A percentile compares a stretch with the other conserved stretches of the same genome.
Evolutionary conservation across 768 basidiomycete species (phyloP).

Genomic region (Filobasidium wieringae): DNA sequence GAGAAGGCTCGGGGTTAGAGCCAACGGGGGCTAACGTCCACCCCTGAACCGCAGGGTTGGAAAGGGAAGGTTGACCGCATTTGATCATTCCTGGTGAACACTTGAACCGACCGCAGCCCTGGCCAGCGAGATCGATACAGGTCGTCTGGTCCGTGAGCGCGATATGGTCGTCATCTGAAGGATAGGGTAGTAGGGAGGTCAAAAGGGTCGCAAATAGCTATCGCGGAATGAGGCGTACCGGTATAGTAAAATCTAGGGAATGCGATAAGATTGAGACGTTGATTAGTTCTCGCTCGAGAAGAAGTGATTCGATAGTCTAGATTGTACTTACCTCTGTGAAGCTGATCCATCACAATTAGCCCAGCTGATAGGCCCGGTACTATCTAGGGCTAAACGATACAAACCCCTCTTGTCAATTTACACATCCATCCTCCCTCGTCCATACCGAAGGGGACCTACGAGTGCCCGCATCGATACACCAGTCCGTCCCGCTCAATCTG

Average conservation of each 20-base stretch:
- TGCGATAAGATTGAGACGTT: too few relatives aligned
- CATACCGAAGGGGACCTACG: background rate
- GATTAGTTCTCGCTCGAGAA: too few relatives aligned
- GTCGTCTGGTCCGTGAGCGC: background rate
- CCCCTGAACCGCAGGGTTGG: too few relatives aligned
- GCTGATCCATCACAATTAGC: background rate
- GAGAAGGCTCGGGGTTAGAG: too few relatives aligned
- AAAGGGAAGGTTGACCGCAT: too few relatives aligned
- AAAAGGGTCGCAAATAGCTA: too few relatives aligned
- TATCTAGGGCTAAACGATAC: background rate
- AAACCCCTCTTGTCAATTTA: too few relatives aligned
- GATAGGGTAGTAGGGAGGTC: background rate
- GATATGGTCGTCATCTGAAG: background rate
- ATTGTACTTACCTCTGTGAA: background rate
- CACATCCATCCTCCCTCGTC: background rate
- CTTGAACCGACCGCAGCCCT: background rate
- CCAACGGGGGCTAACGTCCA: too few relatives aligned
- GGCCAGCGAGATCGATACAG: background rate
- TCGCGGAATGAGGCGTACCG: background rate
- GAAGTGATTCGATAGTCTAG: too few relatives aligned
- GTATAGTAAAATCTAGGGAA: background rate
- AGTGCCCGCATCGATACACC: background rate
- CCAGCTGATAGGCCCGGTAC: background rate
- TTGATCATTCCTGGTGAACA: background rate
- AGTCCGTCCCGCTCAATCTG: background rate